These are phyloP conservation scores for Phytophthora ramorum DNA, from an alignment of 352 stramenopile genomes.

Conservation along the genomic window DNA sequence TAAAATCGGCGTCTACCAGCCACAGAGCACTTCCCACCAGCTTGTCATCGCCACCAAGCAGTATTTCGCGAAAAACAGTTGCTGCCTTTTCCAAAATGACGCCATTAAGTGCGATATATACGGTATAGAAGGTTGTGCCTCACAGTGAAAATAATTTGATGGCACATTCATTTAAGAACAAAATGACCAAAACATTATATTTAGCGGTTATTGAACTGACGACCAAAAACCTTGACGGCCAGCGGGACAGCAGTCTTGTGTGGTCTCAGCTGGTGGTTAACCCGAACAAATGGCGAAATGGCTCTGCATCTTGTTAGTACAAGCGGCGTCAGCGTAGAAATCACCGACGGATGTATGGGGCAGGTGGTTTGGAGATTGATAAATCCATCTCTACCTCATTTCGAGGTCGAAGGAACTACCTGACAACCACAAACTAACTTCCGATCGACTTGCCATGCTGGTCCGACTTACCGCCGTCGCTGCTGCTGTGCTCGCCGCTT, in stretches of 20 bases:
- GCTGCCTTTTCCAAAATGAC: conserved; percentile 7
- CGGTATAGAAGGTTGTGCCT: background rate
- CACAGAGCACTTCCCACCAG: conserved; percentile 27
- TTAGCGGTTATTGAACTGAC: conserved; percentile 19
- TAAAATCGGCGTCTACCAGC: conserved; percentile 5
- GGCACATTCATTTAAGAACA: background rate
- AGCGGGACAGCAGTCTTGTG: conserved; percentile 9
- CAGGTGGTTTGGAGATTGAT: conserved; percentile 5
- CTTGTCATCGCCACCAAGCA: conserved; percentile 7
- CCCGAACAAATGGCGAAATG: conserved; percentile 15
- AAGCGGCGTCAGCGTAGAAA: conserved; percentile 8
- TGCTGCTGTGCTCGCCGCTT: conserved; percentile 2
- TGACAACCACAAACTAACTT: conserved; percentile 10
- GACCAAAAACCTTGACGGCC: conserved; percentile 8
- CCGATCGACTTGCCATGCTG: conserved; percentile 11
- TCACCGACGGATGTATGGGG: conserved; percentile 9
- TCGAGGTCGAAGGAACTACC: background rate
- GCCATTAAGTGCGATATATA: background rate
- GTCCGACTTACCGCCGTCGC: conserved; percentile 6
- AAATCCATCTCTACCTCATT: conserved; percentile 8
- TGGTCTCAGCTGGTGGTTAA: conserved; percentile 1
- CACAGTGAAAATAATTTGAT: background rate
- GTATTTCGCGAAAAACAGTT: conserved; percentile 32
- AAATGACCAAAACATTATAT: background rate
- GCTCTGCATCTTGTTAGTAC: conserved; percentile 8